phyloP scores from a whole-genome alignment of 1,284 basidiomycete species.

The Malassezia vespertilionis region DNA sequence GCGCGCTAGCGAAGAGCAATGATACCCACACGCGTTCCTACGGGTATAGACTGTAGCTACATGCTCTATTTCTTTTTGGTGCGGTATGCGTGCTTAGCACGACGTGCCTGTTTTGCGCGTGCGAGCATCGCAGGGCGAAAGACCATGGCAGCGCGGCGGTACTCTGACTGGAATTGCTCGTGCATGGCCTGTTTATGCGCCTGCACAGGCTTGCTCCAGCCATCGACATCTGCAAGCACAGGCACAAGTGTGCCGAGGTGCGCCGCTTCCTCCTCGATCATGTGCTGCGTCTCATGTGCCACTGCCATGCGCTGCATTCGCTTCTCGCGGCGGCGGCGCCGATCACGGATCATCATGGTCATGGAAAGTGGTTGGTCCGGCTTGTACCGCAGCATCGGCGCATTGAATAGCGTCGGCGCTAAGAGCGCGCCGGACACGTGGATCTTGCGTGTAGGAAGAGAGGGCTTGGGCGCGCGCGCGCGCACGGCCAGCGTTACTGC shows the following conservation, averaged over 20 bases:
- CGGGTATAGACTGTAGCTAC: neutral
- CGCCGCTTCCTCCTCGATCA: constrained; percentile 7
- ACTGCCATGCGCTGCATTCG: constrained; percentile 23
- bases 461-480: neutral
- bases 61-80: neutral
- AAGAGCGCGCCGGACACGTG: constrained; percentile 28
- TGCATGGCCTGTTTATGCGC: constrained; percentile 7
- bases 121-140: constrained; percentile 27
- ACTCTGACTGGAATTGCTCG: constrained; percentile 24
- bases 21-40: constrained; percentile 4
- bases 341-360: constrained; percentile 41
- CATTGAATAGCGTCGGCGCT: constrained; percentile 32
- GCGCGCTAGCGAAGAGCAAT: neutral
- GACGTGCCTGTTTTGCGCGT: constrained; percentile 26
- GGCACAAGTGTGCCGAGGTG: constrained; percentile 11
- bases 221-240: neutral
- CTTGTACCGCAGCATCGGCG: constrained; percentile 40
- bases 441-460: neutral
- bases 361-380: constrained; percentile 34
- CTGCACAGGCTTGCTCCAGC: neutral
- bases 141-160: constrained; percentile 20
- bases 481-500: too few relatives aligned
- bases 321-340: constrained; percentile 21
- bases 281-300: constrained; percentile 17
- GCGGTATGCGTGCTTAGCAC: constrained; percentile 14